A percentile compares a stretch with the other conserved stretches of the same genome.
These are phyloP conservation scores for Metschnikowia arizonensis DNA, from an alignment of 805 yeast species.

Conservation along the genomic window DNA sequence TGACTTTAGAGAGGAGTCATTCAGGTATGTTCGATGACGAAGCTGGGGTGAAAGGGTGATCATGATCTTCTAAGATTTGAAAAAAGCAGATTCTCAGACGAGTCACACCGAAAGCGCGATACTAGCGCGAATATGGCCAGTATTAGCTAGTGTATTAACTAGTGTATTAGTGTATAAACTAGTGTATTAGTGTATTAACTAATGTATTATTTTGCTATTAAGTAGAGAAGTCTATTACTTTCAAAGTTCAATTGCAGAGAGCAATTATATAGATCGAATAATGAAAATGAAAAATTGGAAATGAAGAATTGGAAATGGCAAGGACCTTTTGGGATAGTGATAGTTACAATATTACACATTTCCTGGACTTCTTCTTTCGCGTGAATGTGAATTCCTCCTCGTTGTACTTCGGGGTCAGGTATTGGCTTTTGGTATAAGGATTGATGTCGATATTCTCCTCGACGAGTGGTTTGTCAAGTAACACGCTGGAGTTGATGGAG, in stretches of 20 bases:
- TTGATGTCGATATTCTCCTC: slow-evolving; percentile 33
- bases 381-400: slow-evolving; percentile 43
- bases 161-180: too few relatives aligned
- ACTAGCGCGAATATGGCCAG: neutral
- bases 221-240: neutral
- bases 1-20: neutral
- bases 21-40: neutral
- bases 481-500: slow-evolving; percentile 34
- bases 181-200: too few relatives aligned
- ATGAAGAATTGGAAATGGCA: neutral
- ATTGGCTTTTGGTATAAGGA: slow-evolving; percentile 31
- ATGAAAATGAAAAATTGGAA: neutral
- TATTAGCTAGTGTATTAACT: too few relatives aligned
- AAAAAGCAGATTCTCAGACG: neutral
- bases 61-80: neutral
- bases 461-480: slow-evolving; percentile 38
- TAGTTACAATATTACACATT: slow-evolving; percentile 31
- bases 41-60: neutral
- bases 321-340: too few relatives aligned
- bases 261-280: neutral
- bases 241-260: neutral
- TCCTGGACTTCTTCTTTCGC: slow-evolving; percentile 28
- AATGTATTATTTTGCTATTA: too few relatives aligned
- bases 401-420: slow-evolving; percentile 24
- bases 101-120: neutral